These are phyloP conservation scores for Biscutella laevigata DNA, from an alignment of 441 rosid genomes.

Conservation along the genomic window DNA sequence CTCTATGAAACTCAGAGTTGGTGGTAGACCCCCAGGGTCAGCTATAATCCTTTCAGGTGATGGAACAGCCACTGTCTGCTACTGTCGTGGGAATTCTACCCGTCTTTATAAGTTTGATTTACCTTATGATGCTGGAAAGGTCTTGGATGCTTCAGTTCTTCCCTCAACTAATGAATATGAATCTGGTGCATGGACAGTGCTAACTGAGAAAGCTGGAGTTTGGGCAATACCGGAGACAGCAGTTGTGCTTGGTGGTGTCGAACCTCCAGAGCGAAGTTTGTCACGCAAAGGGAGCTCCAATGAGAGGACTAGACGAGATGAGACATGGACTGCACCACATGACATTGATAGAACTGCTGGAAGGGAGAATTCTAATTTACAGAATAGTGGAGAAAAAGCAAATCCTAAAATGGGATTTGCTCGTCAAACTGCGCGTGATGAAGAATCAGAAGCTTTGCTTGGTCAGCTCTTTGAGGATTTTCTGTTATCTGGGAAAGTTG, in stretches of 20 bases:
- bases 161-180: constrained; percentile 62
- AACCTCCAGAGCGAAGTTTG: constrained; percentile 90
- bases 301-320: constrained; percentile 58
- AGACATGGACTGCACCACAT: constrained; percentile 41
- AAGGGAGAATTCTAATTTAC: constrained; percentile 54
- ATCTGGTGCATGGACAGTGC: constrained; percentile 86
- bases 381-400: constrained; percentile 58
- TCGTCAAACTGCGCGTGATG: constrained; percentile 65
- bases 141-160: constrained; percentile 85
- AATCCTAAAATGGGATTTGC: constrained; percentile 42
- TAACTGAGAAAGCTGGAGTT: constrained; percentile 90
- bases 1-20: constrained; percentile 78
- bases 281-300: constrained; percentile 87
- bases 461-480: constrained; percentile 73
- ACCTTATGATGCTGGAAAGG: constrained; percentile 94
- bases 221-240: constrained; percentile 97
- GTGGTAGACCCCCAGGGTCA: constrained; percentile 86
- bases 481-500: constrained; percentile 59
- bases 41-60: constrained; percentile 81
- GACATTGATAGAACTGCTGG: constrained; percentile 45
- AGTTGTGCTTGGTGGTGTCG: constrained; percentile 77
- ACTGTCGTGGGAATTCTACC: constrained; percentile 55
- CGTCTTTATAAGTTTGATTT: constrained; percentile 87
- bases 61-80: constrained; percentile 85
- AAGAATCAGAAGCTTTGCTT: constrained; percentile 84